phyloP scores from a whole-genome alignment of 1,139 yeast genomes.

The Geotrichum australiense region DNA sequence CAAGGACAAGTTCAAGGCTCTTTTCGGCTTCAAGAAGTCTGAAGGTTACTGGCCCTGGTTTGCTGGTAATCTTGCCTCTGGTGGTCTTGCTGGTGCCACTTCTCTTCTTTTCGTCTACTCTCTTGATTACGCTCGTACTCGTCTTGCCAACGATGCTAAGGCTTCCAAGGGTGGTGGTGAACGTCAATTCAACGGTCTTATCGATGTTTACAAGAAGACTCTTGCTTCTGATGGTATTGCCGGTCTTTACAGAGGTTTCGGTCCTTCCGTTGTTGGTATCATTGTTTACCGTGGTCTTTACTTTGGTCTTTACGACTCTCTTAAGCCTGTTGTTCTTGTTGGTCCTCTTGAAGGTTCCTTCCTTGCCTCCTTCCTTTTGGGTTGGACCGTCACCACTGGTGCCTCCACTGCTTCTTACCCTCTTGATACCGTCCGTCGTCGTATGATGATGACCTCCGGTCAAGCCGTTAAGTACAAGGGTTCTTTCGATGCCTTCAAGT shows the following conservation, averaged over 20 bases:
- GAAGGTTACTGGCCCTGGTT: conserved; percentile 64
- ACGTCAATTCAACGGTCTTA: conserved; percentile 71
- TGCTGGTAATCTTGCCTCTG: conserved; percentile 75
- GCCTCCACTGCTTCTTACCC: conserved; percentile 78
- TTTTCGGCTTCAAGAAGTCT: conserved; percentile 68
- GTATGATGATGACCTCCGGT: conserved; percentile 86
- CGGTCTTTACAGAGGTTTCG: conserved; percentile 80
- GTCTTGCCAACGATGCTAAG: conserved; percentile 79
- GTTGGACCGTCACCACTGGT: conserved; percentile 75
- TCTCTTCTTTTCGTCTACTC: conserved; percentile 71
- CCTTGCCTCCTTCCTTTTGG: conserved; percentile 68
- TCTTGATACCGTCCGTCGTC: conserved; percentile 76
- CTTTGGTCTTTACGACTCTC: conserved; percentile 75
- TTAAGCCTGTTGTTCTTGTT: conserved; percentile 66
- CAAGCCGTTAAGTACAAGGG: conserved; percentile 71
- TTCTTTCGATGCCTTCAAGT: conserved; percentile 64
- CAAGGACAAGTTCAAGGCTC: conserved; percentile 74
- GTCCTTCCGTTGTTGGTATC: conserved; percentile 75
- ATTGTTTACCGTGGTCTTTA: conserved; percentile 78
- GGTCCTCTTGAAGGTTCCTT: conserved; percentile 67
- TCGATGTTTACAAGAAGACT: conserved; percentile 74
- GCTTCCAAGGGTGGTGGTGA: conserved; percentile 58
- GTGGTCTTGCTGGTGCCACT: conserved; percentile 80
- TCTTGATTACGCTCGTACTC: conserved; percentile 76
- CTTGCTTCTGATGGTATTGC: conserved; percentile 69